Percentiles rank a stretch among this genome's conserved stretches.
These are phyloP conservation scores for Chenopodium suecicum DNA, from an alignment of 148 eudicot genomes.

Conservation along the genomic window DNA sequence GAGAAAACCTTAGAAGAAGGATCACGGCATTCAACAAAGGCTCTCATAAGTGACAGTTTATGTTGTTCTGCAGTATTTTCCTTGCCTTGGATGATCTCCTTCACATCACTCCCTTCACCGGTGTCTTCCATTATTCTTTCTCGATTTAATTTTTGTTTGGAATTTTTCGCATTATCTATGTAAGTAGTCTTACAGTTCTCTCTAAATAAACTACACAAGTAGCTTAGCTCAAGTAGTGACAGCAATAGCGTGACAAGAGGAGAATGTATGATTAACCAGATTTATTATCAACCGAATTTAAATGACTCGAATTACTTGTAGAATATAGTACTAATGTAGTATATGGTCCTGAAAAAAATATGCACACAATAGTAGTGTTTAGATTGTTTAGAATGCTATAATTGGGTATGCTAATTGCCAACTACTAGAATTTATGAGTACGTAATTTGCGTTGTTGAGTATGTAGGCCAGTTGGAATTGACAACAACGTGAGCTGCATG, in stretches of 20 bases:
- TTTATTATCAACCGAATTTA: background rate
- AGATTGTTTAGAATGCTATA: background rate
- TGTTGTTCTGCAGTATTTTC: constrained; percentile 29
- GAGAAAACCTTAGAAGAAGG: constrained; percentile 58
- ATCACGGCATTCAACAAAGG: constrained; percentile 51
- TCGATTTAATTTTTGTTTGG: background rate
- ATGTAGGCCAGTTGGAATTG: background rate
- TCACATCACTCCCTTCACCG: background rate
- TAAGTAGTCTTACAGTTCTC: background rate
- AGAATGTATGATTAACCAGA: background rate
- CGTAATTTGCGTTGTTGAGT: background rate
- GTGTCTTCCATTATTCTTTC: background rate
- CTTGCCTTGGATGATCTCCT: constrained; percentile 6
- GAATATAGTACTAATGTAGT: background rate
- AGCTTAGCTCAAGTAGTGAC: background rate
- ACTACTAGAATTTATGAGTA: background rate
- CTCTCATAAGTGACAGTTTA: constrained; percentile 49
- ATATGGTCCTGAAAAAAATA: background rate
- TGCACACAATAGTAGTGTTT: background rate
- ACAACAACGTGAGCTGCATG: background rate
- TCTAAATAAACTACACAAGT: background rate
- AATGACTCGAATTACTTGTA: background rate
- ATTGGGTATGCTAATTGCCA: background rate
- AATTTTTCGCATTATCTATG: background rate
- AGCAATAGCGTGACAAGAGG: background rate